A percentile compares a stretch with the other conserved stretches of the same genome.
Conservation (phyloP, 345 rosid genomes). For the Euphorbia pulcherrima region DNA sequence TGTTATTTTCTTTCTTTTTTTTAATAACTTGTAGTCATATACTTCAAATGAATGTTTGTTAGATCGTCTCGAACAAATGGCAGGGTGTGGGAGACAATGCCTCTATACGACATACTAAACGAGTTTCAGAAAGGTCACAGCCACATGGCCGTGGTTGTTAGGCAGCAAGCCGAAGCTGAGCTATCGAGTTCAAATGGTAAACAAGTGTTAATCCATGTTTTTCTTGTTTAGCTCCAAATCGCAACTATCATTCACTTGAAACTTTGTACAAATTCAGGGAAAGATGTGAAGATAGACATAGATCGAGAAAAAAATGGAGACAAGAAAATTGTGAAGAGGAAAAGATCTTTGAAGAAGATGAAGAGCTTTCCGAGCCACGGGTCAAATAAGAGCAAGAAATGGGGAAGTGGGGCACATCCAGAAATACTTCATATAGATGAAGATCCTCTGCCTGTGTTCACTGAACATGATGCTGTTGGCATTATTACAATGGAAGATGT, state of each 20-base stretch:
- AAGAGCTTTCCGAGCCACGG: constrained; percentile 50
- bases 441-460: constrained; percentile 47
- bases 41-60: not conserved
- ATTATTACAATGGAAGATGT: constrained; percentile 90
- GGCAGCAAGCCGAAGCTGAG: constrained; percentile 21
- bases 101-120: constrained; percentile 82
- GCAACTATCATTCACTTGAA: not conserved
- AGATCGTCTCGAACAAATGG: not conserved
- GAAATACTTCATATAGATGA: constrained; percentile 67
- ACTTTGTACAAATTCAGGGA: constrained; percentile 17
- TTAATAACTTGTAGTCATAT: not conserved
- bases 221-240: not conserved
- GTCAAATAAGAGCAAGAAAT: constrained; percentile 44
- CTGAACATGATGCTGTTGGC: constrained; percentile 77
- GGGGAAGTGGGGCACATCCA: constrained; percentile 63
- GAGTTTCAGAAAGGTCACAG: constrained; percentile 97
- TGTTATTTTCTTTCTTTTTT: not conserved
- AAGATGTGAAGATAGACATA: constrained; percentile 54
- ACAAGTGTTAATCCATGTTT: not conserved
- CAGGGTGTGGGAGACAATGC: constrained; percentile 73
- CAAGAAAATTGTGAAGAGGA: constrained; percentile 45
- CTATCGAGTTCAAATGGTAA: constrained; percentile 16
- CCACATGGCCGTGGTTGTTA: constrained; percentile 87
- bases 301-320: constrained; percentile 45
- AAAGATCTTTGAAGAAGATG: constrained; percentile 59